Evolutionary conservation across 345 rosid genomes (phyloP), one percentile per base, ranked within the genome.

Genomic region (Anacardium occidentale): DNA sequence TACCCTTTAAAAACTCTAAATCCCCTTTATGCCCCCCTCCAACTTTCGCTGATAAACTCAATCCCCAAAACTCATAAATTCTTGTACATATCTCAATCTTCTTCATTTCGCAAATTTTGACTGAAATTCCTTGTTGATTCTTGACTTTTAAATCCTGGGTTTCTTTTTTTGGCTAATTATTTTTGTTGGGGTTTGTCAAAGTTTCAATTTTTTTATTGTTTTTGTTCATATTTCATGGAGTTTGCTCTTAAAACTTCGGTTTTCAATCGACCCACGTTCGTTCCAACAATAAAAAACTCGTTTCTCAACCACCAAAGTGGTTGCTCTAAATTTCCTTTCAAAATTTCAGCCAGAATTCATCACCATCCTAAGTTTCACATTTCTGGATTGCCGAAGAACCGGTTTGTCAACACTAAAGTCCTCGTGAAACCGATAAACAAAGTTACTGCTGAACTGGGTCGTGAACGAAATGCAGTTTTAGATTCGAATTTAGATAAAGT

Each of bases 191-290:
- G 7, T 47, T 29, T 60, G 12, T 61, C 32, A 20, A 12, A 60
- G 34, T 47, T 56, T 24, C 5, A 44, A 2, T 61, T 8, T 18
- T 15, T 13, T 1, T 5, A 15, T 0, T 24, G 14, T 21, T 62
- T 48, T 50, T 61, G 10, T 71, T 10, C 18, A 10, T 11, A 5
- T 22, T 24, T 62, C 68, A 81, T 80, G 85, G 86, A 77, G 62
- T 66, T 84, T 80, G 77, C 87, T 24, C 78, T 85, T 68, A 85
- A 91, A 22, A 74, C 84, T 26, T 85, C 85, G 24, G 68, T 85
- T 83, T 65, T 79, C 66, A 79, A 84, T 54, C 87, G 85, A 47
- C 80, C 87, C 50, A 57, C 61, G 18, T 78, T 81, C 64, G 32
- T 75, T 68, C 60, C 76, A 14, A 75, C 76, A 77, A 6, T 76